Evolutionary conservation across 1,284 basidiomycete species (phyloP).

Genomic region (Somion occarium): DNA sequence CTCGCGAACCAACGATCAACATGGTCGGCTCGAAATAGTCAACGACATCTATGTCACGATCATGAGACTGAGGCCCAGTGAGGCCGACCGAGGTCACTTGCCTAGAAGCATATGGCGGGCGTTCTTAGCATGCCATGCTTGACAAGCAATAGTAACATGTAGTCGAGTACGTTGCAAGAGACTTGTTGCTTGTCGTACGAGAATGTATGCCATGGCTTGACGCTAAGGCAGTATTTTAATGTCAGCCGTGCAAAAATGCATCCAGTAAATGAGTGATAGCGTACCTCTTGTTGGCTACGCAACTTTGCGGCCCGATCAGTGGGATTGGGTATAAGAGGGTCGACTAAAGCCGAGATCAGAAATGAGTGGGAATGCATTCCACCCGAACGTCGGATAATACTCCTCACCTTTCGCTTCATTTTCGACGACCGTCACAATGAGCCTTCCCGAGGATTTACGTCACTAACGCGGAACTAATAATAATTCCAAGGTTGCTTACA

Average conservation of each 20-base stretch:
- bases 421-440: conserved; percentile 89
- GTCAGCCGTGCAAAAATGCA: no score
- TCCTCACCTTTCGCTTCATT: conserved; percentile 84
- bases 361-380: background rate
- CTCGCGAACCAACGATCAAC: conserved; percentile 94
- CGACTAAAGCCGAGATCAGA: conserved; percentile 54
- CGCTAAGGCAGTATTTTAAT: conserved; percentile 52
- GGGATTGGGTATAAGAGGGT: conserved; percentile 66
- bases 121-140: conserved; percentile 96
- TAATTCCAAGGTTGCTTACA: conserved; percentile 37
- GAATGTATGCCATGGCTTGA: conserved; percentile 83
- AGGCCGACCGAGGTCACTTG: conserved; percentile 29
- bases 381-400: background rate
- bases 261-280: conserved; percentile 19
- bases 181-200: conserved; percentile 83
- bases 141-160: conserved; percentile 84
- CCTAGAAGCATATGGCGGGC: conserved; percentile 88
- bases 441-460: conserved; percentile 26
- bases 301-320: conserved; percentile 74
- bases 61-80: background rate
- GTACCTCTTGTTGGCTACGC: conserved; percentile 84
- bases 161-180: conserved; percentile 88
- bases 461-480: background rate
- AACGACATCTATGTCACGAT: conserved; percentile 62
- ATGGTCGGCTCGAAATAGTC: conserved; percentile 90